Percentiles rank a stretch among this genome's conserved stretches.
These are phyloP conservation scores for Acanthamoeba pearcei DNA, from an alignment of 208 protist species.

Conservation along the genomic window DNA sequence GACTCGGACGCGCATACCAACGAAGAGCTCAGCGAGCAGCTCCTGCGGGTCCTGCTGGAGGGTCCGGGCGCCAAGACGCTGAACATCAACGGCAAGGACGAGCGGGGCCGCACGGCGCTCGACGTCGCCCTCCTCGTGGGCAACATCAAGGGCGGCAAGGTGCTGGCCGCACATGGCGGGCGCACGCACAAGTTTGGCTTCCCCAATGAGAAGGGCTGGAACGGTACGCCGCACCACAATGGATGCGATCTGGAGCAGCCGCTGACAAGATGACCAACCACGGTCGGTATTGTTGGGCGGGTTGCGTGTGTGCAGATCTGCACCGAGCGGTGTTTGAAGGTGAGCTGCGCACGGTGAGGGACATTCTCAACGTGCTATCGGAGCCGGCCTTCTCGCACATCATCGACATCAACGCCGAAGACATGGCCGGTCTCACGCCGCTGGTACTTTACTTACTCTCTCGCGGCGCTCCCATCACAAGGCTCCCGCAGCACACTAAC, in stretches of 20 bases:
- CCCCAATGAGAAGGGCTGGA: neutral
- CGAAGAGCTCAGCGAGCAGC: slow-evolving; percentile 6
- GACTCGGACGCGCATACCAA: neutral
- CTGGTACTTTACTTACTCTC: slow-evolving; percentile 3
- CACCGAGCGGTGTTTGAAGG: slow-evolving; percentile 4
- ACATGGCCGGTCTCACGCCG: neutral
- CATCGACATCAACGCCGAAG: neutral
- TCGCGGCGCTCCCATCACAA: neutral
- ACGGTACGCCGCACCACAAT: neutral
- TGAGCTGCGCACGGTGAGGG: neutral
- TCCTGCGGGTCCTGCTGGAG: slow-evolving; percentile 9
- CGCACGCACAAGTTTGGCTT: neutral
- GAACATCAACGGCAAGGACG: slow-evolving; percentile 10
- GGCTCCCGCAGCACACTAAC: neutral
- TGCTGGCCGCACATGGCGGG: neutral
- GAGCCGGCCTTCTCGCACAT: neutral
- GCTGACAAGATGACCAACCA: neutral
- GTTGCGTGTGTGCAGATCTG: neutral
- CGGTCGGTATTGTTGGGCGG: neutral
- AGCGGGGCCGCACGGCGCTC: slow-evolving; percentile 30
- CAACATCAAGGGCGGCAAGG: slow-evolving; percentile 45
- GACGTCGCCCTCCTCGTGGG: slow-evolving; percentile 34
- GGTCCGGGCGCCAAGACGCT: neutral
- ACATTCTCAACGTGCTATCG: neutral
- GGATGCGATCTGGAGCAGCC: neutral